These are phyloP conservation scores for Crepidotus variabilis DNA, from an alignment of 768 basidiomycete genomes.

Conservation along the genomic window DNA sequence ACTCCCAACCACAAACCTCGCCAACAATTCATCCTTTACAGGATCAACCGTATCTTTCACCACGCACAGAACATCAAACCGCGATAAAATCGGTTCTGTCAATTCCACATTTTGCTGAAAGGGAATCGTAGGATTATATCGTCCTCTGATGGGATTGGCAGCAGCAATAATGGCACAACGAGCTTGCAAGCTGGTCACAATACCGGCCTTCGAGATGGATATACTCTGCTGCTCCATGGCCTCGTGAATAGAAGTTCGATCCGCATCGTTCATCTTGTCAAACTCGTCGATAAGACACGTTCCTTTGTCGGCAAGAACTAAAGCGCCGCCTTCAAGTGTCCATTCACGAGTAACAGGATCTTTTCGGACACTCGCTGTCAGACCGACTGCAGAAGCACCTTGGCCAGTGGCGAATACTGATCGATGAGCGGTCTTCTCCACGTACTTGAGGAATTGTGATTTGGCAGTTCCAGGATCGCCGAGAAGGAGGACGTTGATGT, in stretches of 20 bases:
- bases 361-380: slow-evolving; percentile 98
- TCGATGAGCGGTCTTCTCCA: slow-evolving; percentile 96
- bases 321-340: slow-evolving; percentile 97
- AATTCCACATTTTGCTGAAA: slow-evolving; percentile 98
- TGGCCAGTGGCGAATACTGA: slow-evolving; percentile 99
- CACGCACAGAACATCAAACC: slow-evolving; percentile 97
- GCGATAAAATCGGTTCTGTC: slow-evolving; percentile 96
- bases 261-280: slow-evolving; percentile 99
- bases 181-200: slow-evolving; percentile 96
- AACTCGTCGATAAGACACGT: slow-evolving; percentile 98
- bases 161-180: slow-evolving; percentile 97
- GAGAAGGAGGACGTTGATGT: slow-evolving; percentile 94
- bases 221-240: slow-evolving; percentile 99
- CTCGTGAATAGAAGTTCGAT: slow-evolving; percentile 97
- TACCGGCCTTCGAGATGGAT: slow-evolving; percentile 98
- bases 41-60: slow-evolving; percentile 98
- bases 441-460: slow-evolving; percentile 98
- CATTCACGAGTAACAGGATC: slow-evolving; percentile 97
- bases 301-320: slow-evolving; percentile 98
- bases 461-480: slow-evolving; percentile 99
- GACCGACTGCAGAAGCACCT: slow-evolving; percentile 96
- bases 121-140: slow-evolving; percentile 97
- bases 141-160: slow-evolving; percentile 94
- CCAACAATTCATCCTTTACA: slow-evolving; percentile 92
- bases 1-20: slow-evolving; percentile 96